Conservation (phyloP, 2,329 filamentous ascomycete species). For the Cyanodermella asteris region DNA sequence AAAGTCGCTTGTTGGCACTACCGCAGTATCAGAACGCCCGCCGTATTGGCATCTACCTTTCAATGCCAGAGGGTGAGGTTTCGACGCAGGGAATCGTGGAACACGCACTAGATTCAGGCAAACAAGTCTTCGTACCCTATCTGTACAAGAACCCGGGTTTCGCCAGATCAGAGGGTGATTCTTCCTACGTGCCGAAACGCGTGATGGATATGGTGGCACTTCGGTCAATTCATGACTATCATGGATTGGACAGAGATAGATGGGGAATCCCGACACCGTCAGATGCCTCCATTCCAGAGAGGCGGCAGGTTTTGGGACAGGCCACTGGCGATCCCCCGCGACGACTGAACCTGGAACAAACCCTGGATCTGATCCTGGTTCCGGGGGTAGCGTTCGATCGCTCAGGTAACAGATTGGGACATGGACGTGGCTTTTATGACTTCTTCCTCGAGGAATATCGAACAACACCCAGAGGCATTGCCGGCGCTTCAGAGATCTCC, state of each 20-base stretch:
- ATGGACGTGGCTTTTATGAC: conserved; percentile 95
- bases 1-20: conserved; percentile 38
- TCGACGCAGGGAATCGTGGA: conserved; percentile 65
- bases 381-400: conserved; percentile 84
- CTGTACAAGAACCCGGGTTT: conserved; percentile 39
- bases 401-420: conserved; percentile 55
- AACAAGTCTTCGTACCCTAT: conserved; percentile 81
- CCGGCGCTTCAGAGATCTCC: too few relatives aligned
- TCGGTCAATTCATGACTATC: conserved; percentile 51
- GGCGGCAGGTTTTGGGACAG: conserved; percentile 51
- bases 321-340: not conserved
- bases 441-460: conserved; percentile 65
- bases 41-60: conserved; percentile 68
- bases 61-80: conserved; percentile 75
- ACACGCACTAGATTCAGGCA: conserved; percentile 55
- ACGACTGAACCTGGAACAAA: conserved; percentile 13
- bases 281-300: conserved; percentile 37
- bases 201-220: conserved; percentile 94
- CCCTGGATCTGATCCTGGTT: conserved; percentile 70
- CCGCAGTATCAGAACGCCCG: conserved; percentile 54
- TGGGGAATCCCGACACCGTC: conserved; percentile 91
- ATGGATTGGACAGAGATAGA: conserved; percentile 50
- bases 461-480: too few relatives aligned
- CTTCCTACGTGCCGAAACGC: conserved; percentile 36
- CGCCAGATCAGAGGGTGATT: too few relatives aligned